phyloP scores from a whole-genome alignment of 495 filamentous ascomycete genomes.

The Physcia stellaris region DNA sequence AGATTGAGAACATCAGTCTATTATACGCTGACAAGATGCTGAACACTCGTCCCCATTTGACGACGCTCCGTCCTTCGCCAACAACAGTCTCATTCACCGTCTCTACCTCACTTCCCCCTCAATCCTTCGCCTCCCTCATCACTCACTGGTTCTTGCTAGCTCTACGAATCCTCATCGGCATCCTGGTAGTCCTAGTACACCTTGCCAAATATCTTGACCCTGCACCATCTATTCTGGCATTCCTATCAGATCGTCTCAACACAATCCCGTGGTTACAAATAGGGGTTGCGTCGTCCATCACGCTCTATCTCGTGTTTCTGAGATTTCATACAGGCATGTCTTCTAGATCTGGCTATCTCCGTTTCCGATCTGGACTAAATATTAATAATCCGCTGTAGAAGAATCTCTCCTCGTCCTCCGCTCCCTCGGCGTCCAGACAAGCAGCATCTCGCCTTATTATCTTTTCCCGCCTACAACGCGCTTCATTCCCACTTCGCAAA shows the following conservation, averaged over 20 bases:
- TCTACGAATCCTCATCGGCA: conserved; percentile 34
- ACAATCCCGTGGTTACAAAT: no score
- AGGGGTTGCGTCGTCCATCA: conserved; percentile 18
- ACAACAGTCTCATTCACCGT: conserved; percentile 80
- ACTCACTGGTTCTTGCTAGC: conserved; percentile 31
- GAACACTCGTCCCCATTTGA: conserved; percentile 39
- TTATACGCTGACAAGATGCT: conserved; percentile 32
- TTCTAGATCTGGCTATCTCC: no score
- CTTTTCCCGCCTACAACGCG: conserved; percentile 54
- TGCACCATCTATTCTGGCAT: no score
- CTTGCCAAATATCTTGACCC: conserved; percentile 27
- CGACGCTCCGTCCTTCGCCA: conserved; percentile 60
- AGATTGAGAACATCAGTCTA: no score
- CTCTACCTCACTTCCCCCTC: conserved; percentile 48
- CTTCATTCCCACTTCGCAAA: conserved; percentile 87
- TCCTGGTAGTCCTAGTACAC: conserved; percentile 29
- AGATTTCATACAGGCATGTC: conserved; percentile 38
- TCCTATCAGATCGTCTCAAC: no score
- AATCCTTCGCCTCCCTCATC: conserved; percentile 44
- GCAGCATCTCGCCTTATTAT: conserved; percentile 48
- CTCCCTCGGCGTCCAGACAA: conserved; percentile 83
- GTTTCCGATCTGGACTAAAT: no score
- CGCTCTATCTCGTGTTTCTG: conserved; percentile 34
- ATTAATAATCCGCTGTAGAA: no score
- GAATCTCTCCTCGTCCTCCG: conserved; percentile 82